Evolutionary conservation across 352 stramenopile genomes (phyloP).

Genomic region (Phytophthora fragariae): DNA sequence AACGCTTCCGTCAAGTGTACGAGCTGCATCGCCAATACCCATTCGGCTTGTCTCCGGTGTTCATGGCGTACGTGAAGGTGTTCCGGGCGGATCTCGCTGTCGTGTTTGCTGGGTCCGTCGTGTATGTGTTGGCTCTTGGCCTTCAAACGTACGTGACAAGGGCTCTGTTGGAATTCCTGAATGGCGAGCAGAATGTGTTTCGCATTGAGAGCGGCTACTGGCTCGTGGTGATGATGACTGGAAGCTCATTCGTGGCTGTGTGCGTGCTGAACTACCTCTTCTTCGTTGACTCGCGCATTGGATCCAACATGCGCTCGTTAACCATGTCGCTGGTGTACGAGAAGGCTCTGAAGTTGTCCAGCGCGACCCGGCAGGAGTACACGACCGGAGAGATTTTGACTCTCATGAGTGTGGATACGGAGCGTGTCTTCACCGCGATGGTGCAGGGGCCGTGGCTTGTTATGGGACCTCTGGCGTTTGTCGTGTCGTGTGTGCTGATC

Average conservation of each 20-base stretch:
- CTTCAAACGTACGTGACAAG: constrained; percentile 34
- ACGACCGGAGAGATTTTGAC: constrained; percentile 49
- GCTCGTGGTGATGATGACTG: constrained; percentile 32
- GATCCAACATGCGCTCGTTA: constrained; percentile 43
- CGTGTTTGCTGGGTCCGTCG: constrained; percentile 11
- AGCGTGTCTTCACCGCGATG: constrained; percentile 45
- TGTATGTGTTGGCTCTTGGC: constrained; percentile 35
- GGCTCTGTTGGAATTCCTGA: constrained; percentile 34
- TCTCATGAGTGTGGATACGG: constrained; percentile 44
- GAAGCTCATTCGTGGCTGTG: constrained; percentile 29
- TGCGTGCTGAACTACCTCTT: constrained; percentile 41
- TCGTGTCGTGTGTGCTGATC: constrained; percentile 33
- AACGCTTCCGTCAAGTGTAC: constrained; percentile 28
- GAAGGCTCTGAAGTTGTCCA: constrained; percentile 70
- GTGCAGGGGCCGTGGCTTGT: constrained; percentile 33
- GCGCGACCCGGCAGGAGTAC: constrained; percentile 40
- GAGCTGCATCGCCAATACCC: background rate
- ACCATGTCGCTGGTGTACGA: constrained; percentile 48
- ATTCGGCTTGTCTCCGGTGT: constrained; percentile 23
- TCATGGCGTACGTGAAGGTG: constrained; percentile 11
- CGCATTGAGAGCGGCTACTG: constrained; percentile 31
- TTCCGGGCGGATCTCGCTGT: constrained; percentile 18
- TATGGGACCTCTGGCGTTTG: constrained; percentile 35
- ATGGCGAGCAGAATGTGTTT: constrained; percentile 35
- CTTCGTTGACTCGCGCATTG: constrained; percentile 38